Evolutionary conservation across 768 basidiomycete genomes (phyloP).

Genomic region (Xerocomellus intermedius): DNA sequence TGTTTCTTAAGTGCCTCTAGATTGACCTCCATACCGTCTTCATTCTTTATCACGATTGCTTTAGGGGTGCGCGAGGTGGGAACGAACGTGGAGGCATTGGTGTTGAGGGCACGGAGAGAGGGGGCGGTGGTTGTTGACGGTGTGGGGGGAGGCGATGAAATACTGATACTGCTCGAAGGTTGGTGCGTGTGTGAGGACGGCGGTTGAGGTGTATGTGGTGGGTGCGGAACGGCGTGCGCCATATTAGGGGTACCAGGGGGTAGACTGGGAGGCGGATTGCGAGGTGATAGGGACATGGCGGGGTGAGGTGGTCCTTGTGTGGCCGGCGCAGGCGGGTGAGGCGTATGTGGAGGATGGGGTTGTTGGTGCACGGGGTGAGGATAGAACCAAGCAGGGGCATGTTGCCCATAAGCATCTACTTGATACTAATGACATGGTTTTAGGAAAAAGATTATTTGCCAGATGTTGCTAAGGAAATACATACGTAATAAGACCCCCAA

Average conservation of each 20-base stretch:
- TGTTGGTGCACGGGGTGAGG: conserved; percentile 34
- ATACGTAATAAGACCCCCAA: conserved; percentile 58
- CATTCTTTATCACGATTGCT: conserved; percentile 58
- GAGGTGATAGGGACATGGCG: conserved; percentile 67
- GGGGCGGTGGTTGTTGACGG: conserved; percentile 51
- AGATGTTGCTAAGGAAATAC: conserved; percentile 27
- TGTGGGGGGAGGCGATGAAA: conserved; percentile 65
- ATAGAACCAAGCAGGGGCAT: conserved; percentile 39
- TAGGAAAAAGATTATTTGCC: neutral
- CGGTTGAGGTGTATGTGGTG: conserved; percentile 47
- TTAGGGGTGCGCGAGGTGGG: conserved; percentile 43
- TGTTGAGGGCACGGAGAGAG: conserved; percentile 49
- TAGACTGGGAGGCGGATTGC: conserved; percentile 51
- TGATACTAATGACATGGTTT: conserved; percentile 36
- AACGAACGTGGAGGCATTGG: conserved; percentile 64
- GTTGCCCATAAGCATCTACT: conserved; percentile 49
- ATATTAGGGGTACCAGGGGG: conserved; percentile 72
- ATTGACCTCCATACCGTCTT: conserved; percentile 64
- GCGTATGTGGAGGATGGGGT: conserved; percentile 49
- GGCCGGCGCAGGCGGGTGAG: conserved; percentile 35
- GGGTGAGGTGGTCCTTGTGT: conserved; percentile 44
- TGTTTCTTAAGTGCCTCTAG: conserved; percentile 54
- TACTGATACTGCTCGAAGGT: conserved; percentile 44
- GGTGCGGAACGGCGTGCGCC: conserved; percentile 52
- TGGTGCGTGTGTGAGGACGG: conserved; percentile 41